These are phyloP conservation scores for Aspergillus biplanus DNA, from an alignment of 495 filamentous ascomycete species.

Conservation along the genomic window DNA sequence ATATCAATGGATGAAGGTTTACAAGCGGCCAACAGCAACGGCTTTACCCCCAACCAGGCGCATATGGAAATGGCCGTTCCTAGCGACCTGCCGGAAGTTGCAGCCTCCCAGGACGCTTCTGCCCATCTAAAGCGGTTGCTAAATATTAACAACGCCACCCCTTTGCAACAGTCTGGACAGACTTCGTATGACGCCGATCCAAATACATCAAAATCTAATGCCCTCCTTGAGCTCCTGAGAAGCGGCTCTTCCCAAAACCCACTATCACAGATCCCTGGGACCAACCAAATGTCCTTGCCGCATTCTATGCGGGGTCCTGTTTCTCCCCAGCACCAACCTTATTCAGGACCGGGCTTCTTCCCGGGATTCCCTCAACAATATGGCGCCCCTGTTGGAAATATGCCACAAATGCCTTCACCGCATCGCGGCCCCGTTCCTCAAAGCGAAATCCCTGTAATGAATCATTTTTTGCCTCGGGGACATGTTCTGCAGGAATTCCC, in stretches of 20 bases:
- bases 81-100: conserved; percentile 49
- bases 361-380: conserved; percentile 43
- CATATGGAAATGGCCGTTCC: conserved; percentile 30
- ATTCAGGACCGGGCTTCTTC: conserved; percentile 43
- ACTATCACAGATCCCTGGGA: conserved; percentile 36
- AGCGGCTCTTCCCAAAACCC: conserved; percentile 48
- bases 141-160: conserved; percentile 54
- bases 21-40: conserved; percentile 21
- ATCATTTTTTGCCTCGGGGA: conserved; percentile 12
- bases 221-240: conserved; percentile 62
- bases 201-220: conserved; percentile 48
- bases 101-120: conserved; percentile 53
- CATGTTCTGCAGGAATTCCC: conserved; percentile 21
- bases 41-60: conserved; percentile 22
- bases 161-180: conserved; percentile 20
- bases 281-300: conserved; percentile 45
- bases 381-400: conserved; percentile 25
- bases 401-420: conserved; percentile 32
- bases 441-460: conserved; percentile 12
- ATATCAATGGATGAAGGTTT: conserved; percentile 43
- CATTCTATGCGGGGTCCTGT: conserved; percentile 33
- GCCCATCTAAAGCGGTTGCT: conserved; percentile 66
- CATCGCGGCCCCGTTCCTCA: conserved; percentile 22
- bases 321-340: conserved; percentile 48
- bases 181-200: conserved; percentile 21